Evolutionary conservation across 768 basidiomycete genomes (phyloP).

Genomic region (Mycena galopus): DNA sequence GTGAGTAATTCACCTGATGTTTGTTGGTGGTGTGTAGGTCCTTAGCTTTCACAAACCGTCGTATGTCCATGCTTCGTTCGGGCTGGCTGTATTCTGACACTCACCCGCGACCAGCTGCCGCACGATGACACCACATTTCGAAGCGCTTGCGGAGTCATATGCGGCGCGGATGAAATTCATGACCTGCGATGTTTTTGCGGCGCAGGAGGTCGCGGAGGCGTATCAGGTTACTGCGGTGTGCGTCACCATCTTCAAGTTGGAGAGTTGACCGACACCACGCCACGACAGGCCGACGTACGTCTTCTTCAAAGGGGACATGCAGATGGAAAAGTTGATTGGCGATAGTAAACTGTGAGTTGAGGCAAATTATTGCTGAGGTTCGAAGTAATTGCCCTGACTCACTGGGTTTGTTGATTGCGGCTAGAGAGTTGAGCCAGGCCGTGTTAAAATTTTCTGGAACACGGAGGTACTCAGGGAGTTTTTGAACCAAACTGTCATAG

Average conservation of each 20-base stretch:
- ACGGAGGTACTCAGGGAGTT: background rate
- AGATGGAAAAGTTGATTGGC: background rate
- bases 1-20: background rate
- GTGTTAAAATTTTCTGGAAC: constrained; percentile 2
- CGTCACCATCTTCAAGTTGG: no score
- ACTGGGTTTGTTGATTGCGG: background rate
- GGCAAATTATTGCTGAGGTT: background rate
- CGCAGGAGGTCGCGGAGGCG: background rate
- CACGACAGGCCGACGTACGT: background rate
- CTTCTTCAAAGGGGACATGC: constrained; percentile 4
- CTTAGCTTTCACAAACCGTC: background rate
- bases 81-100: background rate
- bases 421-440: background rate
- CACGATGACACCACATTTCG: background rate
- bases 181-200: background rate
- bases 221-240: background rate
- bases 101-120: background rate
- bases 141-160: background rate
- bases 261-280: no score
- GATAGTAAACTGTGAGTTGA: background rate
- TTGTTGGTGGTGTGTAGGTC: no score
- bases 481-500: no score
- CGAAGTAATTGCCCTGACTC: no score
- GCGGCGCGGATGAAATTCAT: background rate
- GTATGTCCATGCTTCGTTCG: background rate